Percentiles rank a stretch among this genome's conserved stretches.
These are phyloP conservation scores for Hanseniaspora mollemarum DNA, from an alignment of 805 yeast species.

Conservation along the genomic window DNA sequence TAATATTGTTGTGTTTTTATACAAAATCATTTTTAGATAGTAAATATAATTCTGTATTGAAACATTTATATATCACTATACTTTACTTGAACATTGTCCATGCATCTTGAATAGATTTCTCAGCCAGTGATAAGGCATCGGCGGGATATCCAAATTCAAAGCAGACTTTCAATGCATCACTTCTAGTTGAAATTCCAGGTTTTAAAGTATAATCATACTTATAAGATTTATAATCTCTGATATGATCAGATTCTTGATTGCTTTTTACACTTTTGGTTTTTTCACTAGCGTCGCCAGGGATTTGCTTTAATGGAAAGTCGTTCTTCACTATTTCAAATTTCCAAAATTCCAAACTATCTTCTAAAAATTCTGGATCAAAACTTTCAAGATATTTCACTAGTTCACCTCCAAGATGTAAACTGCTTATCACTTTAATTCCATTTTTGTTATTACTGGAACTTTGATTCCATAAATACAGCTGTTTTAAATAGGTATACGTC, in stretches of 20 bases:
- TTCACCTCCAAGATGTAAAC: background rate
- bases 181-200: constrained; percentile 59
- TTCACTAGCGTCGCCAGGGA: background rate
- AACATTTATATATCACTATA: constrained; percentile 3
- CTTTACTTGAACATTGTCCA: constrained; percentile 20
- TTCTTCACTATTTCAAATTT: background rate
- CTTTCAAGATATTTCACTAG: background rate
- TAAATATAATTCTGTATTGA: background rate
- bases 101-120: constrained; percentile 2
- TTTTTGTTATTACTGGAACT: background rate
- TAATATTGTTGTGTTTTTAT: background rate
- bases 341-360: background rate
- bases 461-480: background rate
- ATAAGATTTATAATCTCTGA: constrained; percentile 22
- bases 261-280: no score
- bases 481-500: background rate
- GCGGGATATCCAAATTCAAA: constrained; percentile 67
- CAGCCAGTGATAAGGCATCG: constrained; percentile 45
- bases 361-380: background rate
- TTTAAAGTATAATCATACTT: constrained; percentile 43
- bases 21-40: no score
- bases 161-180: constrained; percentile 71
- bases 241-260: background rate
- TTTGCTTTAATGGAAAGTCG: background rate
- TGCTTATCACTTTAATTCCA: background rate